Conservation (phyloP, 2,329 filamentous ascomycete genomes). For the Fusarium brevicatenulatum region DNA sequence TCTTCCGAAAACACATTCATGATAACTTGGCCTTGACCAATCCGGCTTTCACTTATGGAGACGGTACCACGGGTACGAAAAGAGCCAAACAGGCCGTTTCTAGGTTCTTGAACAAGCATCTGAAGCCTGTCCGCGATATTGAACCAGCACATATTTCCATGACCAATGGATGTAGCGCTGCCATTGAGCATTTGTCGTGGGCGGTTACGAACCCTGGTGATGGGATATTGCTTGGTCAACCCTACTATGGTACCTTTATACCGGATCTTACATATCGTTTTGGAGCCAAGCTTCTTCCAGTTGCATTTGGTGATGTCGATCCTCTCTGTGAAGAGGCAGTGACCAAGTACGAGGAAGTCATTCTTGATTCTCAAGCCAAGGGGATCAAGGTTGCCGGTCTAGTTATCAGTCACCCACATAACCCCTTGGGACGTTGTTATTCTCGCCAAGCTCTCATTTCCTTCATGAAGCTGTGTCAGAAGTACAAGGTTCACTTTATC, state of each 20-base stretch:
- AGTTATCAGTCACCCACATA: slow-evolving; percentile 63
- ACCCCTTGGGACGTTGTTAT: slow-evolving; percentile 62
- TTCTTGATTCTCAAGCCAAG: slow-evolving; percentile 50
- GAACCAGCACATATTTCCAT: slow-evolving; percentile 49
- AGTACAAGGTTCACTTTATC: slow-evolving; percentile 62
- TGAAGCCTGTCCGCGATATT: slow-evolving; percentile 45
- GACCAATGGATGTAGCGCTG: slow-evolving; percentile 54
- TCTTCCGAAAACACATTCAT: slow-evolving; percentile 55
- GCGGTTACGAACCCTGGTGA: slow-evolving; percentile 54
- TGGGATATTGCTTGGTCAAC: slow-evolving; percentile 54
- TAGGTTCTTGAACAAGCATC: slow-evolving; percentile 50
- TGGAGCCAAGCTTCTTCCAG: slow-evolving; percentile 54
- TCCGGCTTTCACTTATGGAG: slow-evolving; percentile 54
- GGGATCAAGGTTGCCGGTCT: slow-evolving; percentile 57
- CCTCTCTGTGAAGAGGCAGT: slow-evolving; percentile 56
- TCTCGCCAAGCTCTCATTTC: slow-evolving; percentile 51
- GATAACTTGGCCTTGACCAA: slow-evolving; percentile 47
- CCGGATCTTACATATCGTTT: slow-evolving; percentile 57
- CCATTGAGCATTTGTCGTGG: slow-evolving; percentile 55
- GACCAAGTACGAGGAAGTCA: slow-evolving; percentile 55
- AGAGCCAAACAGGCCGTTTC: slow-evolving; percentile 47
- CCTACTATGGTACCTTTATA: slow-evolving; percentile 60
- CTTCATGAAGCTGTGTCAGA: slow-evolving; percentile 58
- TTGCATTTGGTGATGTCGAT: slow-evolving; percentile 56
- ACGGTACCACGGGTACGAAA: slow-evolving; percentile 53